Conservation (phyloP, 345 rosid species). For the Conringia planisiliqua region DNA sequence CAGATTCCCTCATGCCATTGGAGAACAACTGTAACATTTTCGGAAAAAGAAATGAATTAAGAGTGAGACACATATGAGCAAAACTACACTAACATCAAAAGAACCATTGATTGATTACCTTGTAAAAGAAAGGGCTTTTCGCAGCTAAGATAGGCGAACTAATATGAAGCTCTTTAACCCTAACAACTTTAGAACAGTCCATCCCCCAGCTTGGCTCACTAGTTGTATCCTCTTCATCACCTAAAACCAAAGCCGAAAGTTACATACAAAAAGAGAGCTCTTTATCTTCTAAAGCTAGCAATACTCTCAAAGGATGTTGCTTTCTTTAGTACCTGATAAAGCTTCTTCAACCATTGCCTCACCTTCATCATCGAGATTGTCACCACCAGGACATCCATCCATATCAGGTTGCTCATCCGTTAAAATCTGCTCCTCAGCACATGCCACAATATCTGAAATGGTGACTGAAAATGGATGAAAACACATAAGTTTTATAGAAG, state of each 20-base stretch:
- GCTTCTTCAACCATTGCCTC: conserved; percentile 87
- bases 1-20: conserved; percentile 98
- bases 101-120: conserved; percentile 37
- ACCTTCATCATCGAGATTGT: conserved; percentile 76
- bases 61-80: background rate
- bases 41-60: background rate
- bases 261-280: background rate
- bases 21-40: conserved; percentile 66
- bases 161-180: conserved; percentile 81
- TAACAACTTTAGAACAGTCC: conserved; percentile 69
- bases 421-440: conserved; percentile 82
- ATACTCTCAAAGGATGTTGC: background rate
- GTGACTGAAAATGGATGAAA: conserved; percentile 15
- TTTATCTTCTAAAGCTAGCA: background rate
- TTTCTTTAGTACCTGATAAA: conserved; percentile 49
- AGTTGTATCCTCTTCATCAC: conserved; percentile 68
- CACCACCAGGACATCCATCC: conserved; percentile 73
- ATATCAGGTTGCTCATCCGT: conserved; percentile 65
- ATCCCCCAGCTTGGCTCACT: conserved; percentile 70
- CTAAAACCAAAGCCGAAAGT: conserved; percentile 28
- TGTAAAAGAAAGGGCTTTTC: conserved; percentile 95
- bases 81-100: background rate
- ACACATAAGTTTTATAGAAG: background rate
- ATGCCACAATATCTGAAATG: conserved; percentile 55
- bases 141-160: conserved; percentile 98